These are phyloP conservation scores for Capillidium rhysosporum DNA, from an alignment of 371 early-diverging fungal species.

Conservation along the genomic window DNA sequence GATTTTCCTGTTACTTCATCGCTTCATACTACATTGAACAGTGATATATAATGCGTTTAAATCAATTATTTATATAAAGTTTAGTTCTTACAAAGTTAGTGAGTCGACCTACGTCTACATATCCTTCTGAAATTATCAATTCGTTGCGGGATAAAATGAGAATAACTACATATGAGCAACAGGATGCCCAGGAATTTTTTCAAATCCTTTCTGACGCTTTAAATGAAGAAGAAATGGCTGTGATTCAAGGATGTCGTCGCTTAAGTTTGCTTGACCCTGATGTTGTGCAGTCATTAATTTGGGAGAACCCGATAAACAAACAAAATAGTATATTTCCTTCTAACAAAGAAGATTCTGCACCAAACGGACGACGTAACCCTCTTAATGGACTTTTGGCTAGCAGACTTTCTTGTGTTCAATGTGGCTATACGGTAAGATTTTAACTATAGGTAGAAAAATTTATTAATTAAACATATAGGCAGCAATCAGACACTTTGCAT, in stretches of 20 bases:
- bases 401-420: slow-evolving; percentile 53
- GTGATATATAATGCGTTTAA: not conserved
- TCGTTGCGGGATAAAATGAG: slow-evolving; percentile 25
- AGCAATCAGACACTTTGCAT: slow-evolving; percentile 60
- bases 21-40: not conserved
- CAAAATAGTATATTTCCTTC: not conserved
- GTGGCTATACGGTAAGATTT: slow-evolving; percentile 48
- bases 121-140: not conserved
- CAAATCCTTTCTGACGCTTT: slow-evolving; percentile 65
- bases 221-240: slow-evolving; percentile 35
- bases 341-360: slow-evolving; percentile 4
- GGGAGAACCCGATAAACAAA: not conserved
- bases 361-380: slow-evolving; percentile 23
- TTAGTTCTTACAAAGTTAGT: not conserved
- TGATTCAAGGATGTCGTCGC: slow-evolving; percentile 9
- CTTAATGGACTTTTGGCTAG: slow-evolving; percentile 53
- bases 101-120: not conserved
- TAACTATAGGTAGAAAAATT: not conserved
- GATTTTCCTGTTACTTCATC: not conserved
- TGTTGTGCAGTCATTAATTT: slow-evolving; percentile 8
- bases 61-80: not conserved
- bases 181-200: slow-evolving; percentile 87
- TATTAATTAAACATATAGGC: slow-evolving; percentile 15
- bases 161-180: slow-evolving; percentile 19
- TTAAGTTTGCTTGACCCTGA: slow-evolving; percentile 10